These are phyloP conservation scores for Euphorbia corollata DNA, from an alignment of 441 rosid species.

Conservation along the genomic window DNA sequence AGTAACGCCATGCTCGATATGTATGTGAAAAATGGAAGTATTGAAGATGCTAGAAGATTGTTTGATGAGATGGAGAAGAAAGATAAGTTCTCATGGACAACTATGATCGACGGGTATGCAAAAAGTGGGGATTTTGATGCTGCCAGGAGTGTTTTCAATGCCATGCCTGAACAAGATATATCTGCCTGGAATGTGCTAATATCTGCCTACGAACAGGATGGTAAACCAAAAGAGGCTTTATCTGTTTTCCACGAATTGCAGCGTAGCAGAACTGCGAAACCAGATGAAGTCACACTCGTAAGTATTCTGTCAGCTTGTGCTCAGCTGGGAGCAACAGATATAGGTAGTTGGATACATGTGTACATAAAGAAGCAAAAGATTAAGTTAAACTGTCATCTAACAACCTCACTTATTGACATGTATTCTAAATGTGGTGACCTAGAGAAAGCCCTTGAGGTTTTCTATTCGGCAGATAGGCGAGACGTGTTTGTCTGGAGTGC, in stretches of 20 bases:
- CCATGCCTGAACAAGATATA: slow-evolving; percentile 46
- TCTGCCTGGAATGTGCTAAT: slow-evolving; percentile 64
- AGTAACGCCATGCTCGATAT: slow-evolving; percentile 61
- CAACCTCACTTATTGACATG: slow-evolving; percentile 66
- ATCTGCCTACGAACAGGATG: slow-evolving; percentile 63
- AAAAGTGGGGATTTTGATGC: slow-evolving; percentile 39
- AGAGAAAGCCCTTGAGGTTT: slow-evolving; percentile 56
- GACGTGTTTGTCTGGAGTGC: slow-evolving; percentile 70
- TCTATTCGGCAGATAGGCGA: slow-evolving; percentile 37
- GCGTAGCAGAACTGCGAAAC: slow-evolving; percentile 33
- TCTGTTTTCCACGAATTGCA: slow-evolving; percentile 48
- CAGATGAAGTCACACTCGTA: slow-evolving; percentile 55
- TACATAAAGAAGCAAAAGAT: slow-evolving; percentile 42
- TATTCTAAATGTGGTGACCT: slow-evolving; percentile 67
- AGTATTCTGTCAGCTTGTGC: slow-evolving; percentile 59
- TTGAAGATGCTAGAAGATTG: slow-evolving; percentile 49
- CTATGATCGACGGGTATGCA: slow-evolving; percentile 65
- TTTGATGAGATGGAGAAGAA: slow-evolving; percentile 47
- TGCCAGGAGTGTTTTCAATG: slow-evolving; percentile 43
- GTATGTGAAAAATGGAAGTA: slow-evolving; percentile 59
- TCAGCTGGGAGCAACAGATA: slow-evolving; percentile 53
- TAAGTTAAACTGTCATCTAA: slow-evolving; percentile 43
- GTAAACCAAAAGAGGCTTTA: slow-evolving; percentile 56
- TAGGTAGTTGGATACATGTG: slow-evolving; percentile 47
- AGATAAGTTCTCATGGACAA: slow-evolving; percentile 59